These are phyloP conservation scores for Hemerocallis citrina DNA, from an alignment of 106 monocot genomes.

Conservation along the genomic window DNA sequence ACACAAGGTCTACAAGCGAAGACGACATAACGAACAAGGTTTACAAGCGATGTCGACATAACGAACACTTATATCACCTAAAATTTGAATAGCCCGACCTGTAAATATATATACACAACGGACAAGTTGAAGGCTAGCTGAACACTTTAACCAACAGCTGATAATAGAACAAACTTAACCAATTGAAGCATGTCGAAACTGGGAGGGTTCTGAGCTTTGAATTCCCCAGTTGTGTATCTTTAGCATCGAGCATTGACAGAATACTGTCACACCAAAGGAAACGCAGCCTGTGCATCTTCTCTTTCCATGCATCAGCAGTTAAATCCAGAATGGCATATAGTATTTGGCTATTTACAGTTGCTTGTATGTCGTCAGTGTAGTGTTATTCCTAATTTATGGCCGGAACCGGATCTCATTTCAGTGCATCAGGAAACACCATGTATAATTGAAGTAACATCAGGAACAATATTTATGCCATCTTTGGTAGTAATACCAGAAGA, in stretches of 20 bases:
- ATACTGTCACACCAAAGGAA: no score
- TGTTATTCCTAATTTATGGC: neutral
- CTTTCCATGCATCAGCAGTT: neutral
- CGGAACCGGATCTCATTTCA: neutral
- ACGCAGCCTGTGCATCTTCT: neutral
- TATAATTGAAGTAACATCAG: neutral
- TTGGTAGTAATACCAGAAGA: neutral
- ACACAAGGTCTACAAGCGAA: no score
- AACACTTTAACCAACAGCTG: no score
- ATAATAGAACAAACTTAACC: neutral
- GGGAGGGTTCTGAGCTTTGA: no score
- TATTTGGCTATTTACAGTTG: neutral
- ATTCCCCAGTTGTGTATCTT: neutral
- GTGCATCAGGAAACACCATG: neutral
- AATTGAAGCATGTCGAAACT: no score
- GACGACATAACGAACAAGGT: no score
- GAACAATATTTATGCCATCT: neutral
- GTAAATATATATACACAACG: no score
- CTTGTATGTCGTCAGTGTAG: neutral
- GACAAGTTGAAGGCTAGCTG: no score
- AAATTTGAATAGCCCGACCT: no score
- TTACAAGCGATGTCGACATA: no score
- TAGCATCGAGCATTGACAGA: neutral
- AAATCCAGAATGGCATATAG: neutral
- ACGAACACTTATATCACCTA: no score